Evolutionary conservation across 805 yeast genomes (phyloP).

Genomic region (Yueomyces sp.): DNA sequence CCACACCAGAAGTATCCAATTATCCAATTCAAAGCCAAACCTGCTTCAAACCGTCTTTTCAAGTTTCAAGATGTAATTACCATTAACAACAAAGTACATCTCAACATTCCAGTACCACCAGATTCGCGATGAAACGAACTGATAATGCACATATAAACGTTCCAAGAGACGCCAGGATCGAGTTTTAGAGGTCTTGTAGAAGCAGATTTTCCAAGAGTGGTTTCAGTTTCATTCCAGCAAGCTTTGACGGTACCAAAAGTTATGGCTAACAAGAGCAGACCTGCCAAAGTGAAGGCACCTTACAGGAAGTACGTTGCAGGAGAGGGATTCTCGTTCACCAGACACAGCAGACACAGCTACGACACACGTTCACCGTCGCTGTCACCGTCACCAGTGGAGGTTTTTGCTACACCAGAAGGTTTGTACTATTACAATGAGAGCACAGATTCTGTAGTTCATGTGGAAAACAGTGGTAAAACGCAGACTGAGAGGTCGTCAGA

Average conservation of each 20-base stretch:
- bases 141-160: too few relatives aligned
- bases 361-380: not conserved
- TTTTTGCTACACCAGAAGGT: constrained; percentile 9
- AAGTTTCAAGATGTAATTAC: too few relatives aligned
- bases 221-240: too few relatives aligned
- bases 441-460: constrained; percentile 7
- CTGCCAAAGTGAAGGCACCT: constrained; percentile 70
- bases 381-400: not conserved
- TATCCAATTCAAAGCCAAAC: too few relatives aligned
- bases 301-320: constrained; percentile 59
- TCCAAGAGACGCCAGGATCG: too few relatives aligned
- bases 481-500: not conserved
- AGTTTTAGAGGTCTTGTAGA: too few relatives aligned
- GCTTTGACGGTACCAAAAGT: not conserved
- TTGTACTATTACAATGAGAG: constrained; percentile 6
- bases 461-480: not conserved
- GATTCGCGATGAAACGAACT: too few relatives aligned
- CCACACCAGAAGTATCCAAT: too few relatives aligned
- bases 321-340: constrained; percentile 17
- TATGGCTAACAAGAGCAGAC: constrained; percentile 83
- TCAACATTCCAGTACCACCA: too few relatives aligned
- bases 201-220: too few relatives aligned
- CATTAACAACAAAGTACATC: too few relatives aligned
- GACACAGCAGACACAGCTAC: not conserved
- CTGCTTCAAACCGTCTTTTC: too few relatives aligned